Evolutionary conservation across 179 eudicot genomes (phyloP).

Genomic region (Beta lomatogona): DNA sequence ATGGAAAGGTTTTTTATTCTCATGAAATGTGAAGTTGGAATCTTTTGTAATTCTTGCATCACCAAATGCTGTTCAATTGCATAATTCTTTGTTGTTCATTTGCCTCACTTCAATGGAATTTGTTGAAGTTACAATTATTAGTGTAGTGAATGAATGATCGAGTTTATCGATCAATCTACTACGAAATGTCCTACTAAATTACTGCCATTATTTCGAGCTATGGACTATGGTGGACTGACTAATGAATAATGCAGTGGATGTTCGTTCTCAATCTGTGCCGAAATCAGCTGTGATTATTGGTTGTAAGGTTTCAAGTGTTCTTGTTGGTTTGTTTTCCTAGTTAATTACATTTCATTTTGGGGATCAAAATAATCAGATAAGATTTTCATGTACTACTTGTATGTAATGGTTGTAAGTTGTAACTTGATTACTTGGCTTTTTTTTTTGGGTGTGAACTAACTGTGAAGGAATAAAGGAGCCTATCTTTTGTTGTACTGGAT

Average conservation of each 20-base stretch:
- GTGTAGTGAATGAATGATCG: background rate
- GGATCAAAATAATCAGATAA: conserved; percentile 15
- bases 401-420: conserved; percentile 22
- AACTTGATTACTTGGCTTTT: conserved; percentile 13
- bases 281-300: background rate
- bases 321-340: conserved; percentile 4
- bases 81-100: background rate
- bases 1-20: conserved; percentile 18
- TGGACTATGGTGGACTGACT: background rate
- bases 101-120: background rate
- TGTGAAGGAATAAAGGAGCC: conserved; percentile 24
- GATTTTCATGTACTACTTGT: conserved; percentile 1
- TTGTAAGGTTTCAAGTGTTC: conserved; percentile 19
- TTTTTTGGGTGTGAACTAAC: background rate
- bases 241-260: background rate
- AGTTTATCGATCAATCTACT: background rate
- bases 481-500: background rate
- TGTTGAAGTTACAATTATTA: background rate
- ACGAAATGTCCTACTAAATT: background rate
- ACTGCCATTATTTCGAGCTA: background rate
- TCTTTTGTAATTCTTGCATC: conserved; percentile 13
- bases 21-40: conserved; percentile 18
- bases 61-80: background rate
- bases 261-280: background rate
- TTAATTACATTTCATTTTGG: conserved; percentile 7